Evolutionary conservation across 257 asterid species (phyloP).

Genomic region (Paraleonurus japonicus): DNA sequence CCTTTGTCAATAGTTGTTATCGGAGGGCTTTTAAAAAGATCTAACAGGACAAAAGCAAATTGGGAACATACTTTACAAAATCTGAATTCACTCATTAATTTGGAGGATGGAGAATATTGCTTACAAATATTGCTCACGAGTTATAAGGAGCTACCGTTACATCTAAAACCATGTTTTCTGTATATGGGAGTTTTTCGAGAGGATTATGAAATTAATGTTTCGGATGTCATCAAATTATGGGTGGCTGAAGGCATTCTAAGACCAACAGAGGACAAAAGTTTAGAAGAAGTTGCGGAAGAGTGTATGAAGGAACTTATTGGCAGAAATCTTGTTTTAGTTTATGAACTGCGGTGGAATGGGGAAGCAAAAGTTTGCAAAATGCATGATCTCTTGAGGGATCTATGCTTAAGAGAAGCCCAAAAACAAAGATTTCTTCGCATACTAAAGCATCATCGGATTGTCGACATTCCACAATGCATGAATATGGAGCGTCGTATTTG

Average conservation of each 20-base stretch:
- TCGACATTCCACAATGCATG: neutral
- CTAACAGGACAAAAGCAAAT: neutral
- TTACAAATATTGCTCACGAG: neutral
- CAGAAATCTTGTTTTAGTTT: neutral
- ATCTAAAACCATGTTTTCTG: conserved; percentile 1
- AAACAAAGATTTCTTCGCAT: neutral
- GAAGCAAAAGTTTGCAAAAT: neutral
- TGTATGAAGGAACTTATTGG: neutral
- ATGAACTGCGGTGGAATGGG: neutral
- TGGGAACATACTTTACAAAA: neutral
- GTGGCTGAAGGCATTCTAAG: conserved; percentile 2
- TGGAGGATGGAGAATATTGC: neutral
- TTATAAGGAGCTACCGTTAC: neutral
- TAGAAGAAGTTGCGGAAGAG: neutral
- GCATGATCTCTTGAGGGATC: conserved; percentile 12
- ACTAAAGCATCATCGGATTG: neutral
- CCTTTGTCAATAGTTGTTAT: conserved; percentile 17
- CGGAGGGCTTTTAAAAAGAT: conserved; percentile 7
- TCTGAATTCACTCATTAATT: neutral
- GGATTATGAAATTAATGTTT: neutral
- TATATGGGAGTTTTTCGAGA: neutral
- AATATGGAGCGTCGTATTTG: neutral
- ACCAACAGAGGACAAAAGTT: neutral
- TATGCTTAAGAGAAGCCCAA: conserved; percentile 5
- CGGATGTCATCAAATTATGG: neutral